Evolutionary conservation across 176 grass and related monocot genomes (phyloP).

Genomic region (Rhynchospora tenuis): DNA sequence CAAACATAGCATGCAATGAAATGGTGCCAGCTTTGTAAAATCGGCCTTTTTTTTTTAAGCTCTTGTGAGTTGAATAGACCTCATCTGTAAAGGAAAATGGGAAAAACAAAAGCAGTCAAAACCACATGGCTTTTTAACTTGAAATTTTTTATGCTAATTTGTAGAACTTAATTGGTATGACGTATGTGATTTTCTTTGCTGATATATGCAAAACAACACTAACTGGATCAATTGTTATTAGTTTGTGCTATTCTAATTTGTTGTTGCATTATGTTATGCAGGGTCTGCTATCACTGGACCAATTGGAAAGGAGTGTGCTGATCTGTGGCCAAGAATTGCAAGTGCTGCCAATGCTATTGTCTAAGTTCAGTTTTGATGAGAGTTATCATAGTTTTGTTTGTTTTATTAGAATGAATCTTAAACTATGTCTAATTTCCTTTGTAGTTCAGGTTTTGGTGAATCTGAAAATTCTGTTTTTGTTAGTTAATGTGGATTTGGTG

Average conservation of each 20-base stretch:
- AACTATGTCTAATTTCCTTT: background rate
- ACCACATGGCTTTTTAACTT: too few relatives aligned
- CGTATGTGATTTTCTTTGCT: background rate
- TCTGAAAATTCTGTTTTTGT: background rate
- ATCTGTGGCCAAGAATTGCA: constrained; percentile 89
- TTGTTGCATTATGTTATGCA: background rate
- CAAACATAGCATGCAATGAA: too few relatives aligned
- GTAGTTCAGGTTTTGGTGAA: background rate
- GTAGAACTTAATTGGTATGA: background rate
- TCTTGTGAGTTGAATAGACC: too few relatives aligned
- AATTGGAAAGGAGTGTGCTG: constrained; percentile 86
- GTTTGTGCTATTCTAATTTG: background rate
- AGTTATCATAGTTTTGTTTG: constrained; percentile 11
- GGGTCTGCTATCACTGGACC: constrained; percentile 92
- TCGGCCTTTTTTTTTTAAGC: too few relatives aligned
- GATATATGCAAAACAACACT: background rate
- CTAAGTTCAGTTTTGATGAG: constrained; percentile 23
- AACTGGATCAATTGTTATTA: too few relatives aligned
- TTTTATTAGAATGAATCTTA: constrained; percentile 5
- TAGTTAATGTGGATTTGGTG: background rate
- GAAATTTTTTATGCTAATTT: background rate
- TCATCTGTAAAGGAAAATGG: too few relatives aligned
- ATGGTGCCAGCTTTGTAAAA: too few relatives aligned
- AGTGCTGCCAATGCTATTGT: constrained; percentile 83
- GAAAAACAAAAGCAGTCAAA: too few relatives aligned